Evolutionary conservation across 2,329 filamentous ascomycete genomes (phyloP), one percentile per base, ranked within the genome.

Genomic region (Westerdykella aurantiaca): DNA sequence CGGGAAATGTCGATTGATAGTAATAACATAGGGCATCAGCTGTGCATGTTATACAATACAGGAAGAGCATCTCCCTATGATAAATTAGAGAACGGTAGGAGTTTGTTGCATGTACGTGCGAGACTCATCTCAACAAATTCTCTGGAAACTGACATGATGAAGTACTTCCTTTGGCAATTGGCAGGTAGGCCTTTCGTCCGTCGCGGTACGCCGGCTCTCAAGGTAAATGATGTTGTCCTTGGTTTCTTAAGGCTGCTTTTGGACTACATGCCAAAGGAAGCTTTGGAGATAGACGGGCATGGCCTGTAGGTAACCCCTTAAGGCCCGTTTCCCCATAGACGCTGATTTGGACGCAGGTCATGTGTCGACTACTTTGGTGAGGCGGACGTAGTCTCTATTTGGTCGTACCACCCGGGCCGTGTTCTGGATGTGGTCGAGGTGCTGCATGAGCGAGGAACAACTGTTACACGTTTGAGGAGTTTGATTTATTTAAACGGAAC

Each of bases 51-150:
- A 4, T 41, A 34, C 18, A 4, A 33, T 14, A 14, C 14, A 22
- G 31, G 39, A 21, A 18, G 34, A 23, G 39, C 39, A 5, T 41
- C 39, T n/a, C 39, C 39, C 11, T 4, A 41, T 34, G 39, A 41
- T 22, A 14, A 29, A 34, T 34, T 17, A 14, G 12, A 17, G 23
- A 3, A 41, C 21, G 39, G 39, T 33, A 5, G 1, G 4, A 41
- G 23, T 18, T 29, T 41, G 16, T 14, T 41, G 11, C 39, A 41
- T 39, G 22, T 39, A 39, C 22, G 16, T 18, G 38, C n/a, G 18
- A 17, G 18, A 11, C 13, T 22, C 38, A 13, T 22, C 17, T 16
- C 18, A 22, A 29, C 31, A 33, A 33, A 3, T 21, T 21, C 18
- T 16, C 3, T 18, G 14, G 22, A 13, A 22, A 29, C 18, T 14